Percentiles rank a stretch among this genome's conserved stretches.
phyloP scores from a whole-genome alignment of 164 flowering plant genomes.

The Nymphaea thermarum region DNA sequence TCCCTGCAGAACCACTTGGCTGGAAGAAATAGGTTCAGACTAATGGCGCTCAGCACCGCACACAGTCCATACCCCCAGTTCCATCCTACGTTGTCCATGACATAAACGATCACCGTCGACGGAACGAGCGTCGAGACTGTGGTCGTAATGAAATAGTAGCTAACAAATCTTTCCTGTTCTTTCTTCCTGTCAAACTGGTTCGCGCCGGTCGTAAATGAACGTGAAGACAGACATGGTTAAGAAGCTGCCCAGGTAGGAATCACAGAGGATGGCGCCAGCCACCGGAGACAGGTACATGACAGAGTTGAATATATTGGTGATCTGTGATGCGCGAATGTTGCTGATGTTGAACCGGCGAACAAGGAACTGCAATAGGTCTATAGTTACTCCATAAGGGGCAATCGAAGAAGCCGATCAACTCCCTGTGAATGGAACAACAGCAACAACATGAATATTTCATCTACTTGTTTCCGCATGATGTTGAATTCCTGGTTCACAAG shows the following conservation, averaged over 20 bases:
- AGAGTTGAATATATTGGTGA: constrained; percentile 22
- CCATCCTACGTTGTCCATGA: constrained; percentile 47
- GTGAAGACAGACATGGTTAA: constrained; percentile 20
- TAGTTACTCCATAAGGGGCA: constrained; percentile 16
- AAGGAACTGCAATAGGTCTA: constrained; percentile 30
- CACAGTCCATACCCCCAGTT: constrained; percentile 27
- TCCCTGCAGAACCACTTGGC: constrained; percentile 18
- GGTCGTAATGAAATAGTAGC: constrained; percentile 30
- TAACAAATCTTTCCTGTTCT: constrained; percentile 33
- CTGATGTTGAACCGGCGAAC: constrained; percentile 22
- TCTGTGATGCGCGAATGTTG: constrained; percentile 31
- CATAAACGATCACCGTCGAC: constrained; percentile 22
- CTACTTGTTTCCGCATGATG: too few relatives aligned
- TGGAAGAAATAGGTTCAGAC: constrained; percentile 17
- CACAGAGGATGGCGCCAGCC: constrained; percentile 31
- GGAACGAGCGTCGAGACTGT: constrained; percentile 10
- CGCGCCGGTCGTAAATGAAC: constrained; percentile 32
- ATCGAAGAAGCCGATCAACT: constrained; percentile 8
- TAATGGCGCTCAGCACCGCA: constrained; percentile 8
- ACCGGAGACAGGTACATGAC: constrained; percentile 23
- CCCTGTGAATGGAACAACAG: background rate
- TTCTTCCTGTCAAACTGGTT: constrained; percentile 23
- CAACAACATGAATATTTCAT: too few relatives aligned
- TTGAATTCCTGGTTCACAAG: too few relatives aligned
- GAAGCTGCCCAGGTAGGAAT: constrained; percentile 31